These are phyloP conservation scores for Arthrobotrys sinensis DNA, from an alignment of 2,329 filamentous ascomycete species.

Conservation along the genomic window DNA sequence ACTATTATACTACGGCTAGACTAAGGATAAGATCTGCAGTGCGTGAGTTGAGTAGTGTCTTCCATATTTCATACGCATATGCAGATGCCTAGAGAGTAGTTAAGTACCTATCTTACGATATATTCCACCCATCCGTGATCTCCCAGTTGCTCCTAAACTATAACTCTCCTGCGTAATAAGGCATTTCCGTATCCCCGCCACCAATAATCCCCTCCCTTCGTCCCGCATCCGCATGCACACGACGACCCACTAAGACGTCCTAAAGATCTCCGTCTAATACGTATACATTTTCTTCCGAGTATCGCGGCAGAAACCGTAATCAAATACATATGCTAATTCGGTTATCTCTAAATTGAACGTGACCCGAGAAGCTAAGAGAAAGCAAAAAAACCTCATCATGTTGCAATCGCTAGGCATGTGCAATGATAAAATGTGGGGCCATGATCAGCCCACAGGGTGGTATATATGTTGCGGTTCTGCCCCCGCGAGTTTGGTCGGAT, in stretches of 20 bases:
- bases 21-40: too few relatives aligned
- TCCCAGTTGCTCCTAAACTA: background rate
- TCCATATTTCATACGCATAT: too few relatives aligned
- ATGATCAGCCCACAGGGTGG: conserved; percentile 22
- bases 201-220: background rate
- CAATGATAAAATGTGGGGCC: conserved; percentile 12
- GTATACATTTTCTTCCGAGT: conserved; percentile 6
- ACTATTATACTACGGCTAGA: too few relatives aligned
- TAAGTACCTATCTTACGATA: too few relatives aligned
- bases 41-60: too few relatives aligned
- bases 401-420: conserved; percentile 7
- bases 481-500: conserved; percentile 1
- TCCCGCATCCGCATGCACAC: conserved; percentile 3
- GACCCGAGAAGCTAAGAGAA: background rate
- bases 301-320: conserved; percentile 4
- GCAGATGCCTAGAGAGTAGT: too few relatives aligned
- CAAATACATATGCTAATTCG: background rate
- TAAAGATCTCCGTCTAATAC: too few relatives aligned
- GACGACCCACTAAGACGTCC: background rate
- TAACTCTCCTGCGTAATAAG: background rate
- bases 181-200: background rate
- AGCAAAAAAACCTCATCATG: background rate
- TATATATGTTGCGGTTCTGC: conserved; percentile 15
- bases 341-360: conserved; percentile 9
- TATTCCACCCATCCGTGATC: background rate